A percentile compares a stretch with the other conserved stretches of the same genome.
Conservation (phyloP, 768 basidiomycete genomes). For the Termitomyces sp. region DNA sequence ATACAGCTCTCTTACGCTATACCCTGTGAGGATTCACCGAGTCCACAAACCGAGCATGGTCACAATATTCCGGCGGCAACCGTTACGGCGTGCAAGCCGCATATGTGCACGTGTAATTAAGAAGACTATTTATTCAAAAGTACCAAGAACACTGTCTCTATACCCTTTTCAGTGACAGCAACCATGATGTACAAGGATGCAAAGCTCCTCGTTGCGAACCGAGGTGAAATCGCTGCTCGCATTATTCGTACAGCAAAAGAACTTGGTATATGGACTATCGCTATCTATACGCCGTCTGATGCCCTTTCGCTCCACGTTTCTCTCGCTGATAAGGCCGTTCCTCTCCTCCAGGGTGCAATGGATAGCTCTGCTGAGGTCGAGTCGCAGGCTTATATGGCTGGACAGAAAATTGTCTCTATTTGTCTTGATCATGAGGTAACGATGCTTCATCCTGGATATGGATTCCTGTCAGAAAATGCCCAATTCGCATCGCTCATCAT, state of each 20-base stretch:
- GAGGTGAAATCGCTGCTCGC: constrained; percentile 67
- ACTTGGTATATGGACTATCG: constrained; percentile 47
- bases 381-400: constrained; percentile 36
- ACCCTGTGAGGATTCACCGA: too few relatives aligned
- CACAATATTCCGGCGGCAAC: too few relatives aligned
- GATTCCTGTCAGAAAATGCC: constrained; percentile 61
- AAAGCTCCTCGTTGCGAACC: constrained; percentile 61
- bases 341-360: constrained; percentile 20
- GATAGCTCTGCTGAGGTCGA: constrained; percentile 25
- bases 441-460: constrained; percentile 59
- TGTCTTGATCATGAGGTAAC: constrained; percentile 37
- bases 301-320: constrained; percentile 52
- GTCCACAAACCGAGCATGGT: too few relatives aligned
- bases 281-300: constrained; percentile 56
- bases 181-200: constrained; percentile 21
- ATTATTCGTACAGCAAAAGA: constrained; percentile 51
- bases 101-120: too few relatives aligned
- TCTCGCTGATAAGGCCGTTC: constrained; percentile 44
- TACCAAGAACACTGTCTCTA: too few relatives aligned
- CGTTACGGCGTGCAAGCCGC: too few relatives aligned
- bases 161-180: not conserved
- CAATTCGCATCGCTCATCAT: constrained; percentile 43
- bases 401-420: constrained; percentile 31
- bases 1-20: too few relatives aligned
- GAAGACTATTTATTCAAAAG: too few relatives aligned